Conservation (phyloP, 1,284 basidiomycete genomes). For the Ustilago hordei region DNA sequence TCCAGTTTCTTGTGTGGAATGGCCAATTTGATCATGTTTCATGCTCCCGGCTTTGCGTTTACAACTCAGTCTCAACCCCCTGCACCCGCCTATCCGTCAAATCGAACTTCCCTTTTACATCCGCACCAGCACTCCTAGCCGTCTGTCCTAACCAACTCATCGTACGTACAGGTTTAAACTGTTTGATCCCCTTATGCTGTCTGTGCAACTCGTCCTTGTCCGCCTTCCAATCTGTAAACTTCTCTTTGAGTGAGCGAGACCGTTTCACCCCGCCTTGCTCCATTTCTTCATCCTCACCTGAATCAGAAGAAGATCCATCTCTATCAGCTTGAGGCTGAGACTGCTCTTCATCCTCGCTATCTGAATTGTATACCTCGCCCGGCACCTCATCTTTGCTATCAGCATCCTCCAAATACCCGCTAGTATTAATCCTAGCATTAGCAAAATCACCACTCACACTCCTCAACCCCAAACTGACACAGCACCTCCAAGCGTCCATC, state of each 20-base stretch:
- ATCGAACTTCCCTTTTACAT: conserved; percentile 25
- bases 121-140: conserved; percentile 19
- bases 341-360: conserved; percentile 1
- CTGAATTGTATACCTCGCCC: neutral
- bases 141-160: conserved; percentile 39
- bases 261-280: conserved; percentile 14
- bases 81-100: conserved; percentile 34
- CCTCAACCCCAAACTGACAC: conserved; percentile 41
- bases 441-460: conserved; percentile 50
- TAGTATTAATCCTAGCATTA: conserved; percentile 11
- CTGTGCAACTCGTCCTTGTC: conserved; percentile 51
- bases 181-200: conserved; percentile 49
- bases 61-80: conserved; percentile 51
- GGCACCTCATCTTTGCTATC: conserved; percentile 5
- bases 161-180: conserved; percentile 51
- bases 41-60: neutral
- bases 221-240: conserved; percentile 45
- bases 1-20: neutral
- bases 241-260: conserved; percentile 33
- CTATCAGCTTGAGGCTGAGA: neutral
- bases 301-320: too few species aligned
- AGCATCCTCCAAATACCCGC: conserved; percentile 22
- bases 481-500: conserved; percentile 53
- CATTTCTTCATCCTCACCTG: conserved; percentile 6
- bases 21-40: neutral